phyloP scores from a whole-genome alignment of 2,329 filamentous ascomycete species.

The Fusarium hostae region DNA sequence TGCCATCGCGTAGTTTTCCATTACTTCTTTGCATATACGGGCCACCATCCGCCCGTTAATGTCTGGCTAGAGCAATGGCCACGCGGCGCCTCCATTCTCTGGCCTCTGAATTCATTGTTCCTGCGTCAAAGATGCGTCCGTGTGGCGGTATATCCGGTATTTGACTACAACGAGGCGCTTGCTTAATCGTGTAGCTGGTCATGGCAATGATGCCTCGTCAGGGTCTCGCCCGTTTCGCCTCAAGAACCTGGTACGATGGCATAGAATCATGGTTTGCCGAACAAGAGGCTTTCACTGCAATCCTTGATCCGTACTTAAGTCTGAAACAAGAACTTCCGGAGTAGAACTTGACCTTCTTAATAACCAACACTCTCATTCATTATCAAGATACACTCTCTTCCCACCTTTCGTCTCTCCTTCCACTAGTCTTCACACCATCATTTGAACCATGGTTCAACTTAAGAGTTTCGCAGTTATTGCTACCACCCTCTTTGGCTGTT shows the following conservation, averaged over 20 bases:
- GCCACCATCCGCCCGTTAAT: neutral
- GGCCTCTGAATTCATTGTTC: neutral
- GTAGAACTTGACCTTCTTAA: neutral
- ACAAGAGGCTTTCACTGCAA: neutral
- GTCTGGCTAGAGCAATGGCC: neutral
- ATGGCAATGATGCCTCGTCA: constrained; percentile 4
- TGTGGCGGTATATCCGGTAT: constrained; percentile 18
- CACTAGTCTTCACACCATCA: neutral
- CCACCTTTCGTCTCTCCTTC: constrained; percentile 5
- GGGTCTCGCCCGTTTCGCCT: constrained; percentile 19
- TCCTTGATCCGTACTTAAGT: constrained; percentile 22
- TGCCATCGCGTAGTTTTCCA: neutral
- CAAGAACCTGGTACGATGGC: neutral
- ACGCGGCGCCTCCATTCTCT: constrained; percentile 4
- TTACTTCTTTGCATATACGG: constrained; percentile 1
- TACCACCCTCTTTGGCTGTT: constrained; percentile 39
- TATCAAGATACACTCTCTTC: neutral
- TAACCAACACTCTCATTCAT: constrained; percentile 21
- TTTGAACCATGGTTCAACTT: constrained; percentile 45
- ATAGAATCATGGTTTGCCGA: neutral
- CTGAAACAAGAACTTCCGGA: neutral
- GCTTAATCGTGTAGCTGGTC: neutral
- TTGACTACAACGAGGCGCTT: constrained; percentile 3
- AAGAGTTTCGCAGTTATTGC: constrained; percentile 41
- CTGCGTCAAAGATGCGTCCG: constrained; percentile 5